Evolutionary conservation across 345 rosid species (phyloP).

Genomic region (Syzygium aqueum): DNA sequence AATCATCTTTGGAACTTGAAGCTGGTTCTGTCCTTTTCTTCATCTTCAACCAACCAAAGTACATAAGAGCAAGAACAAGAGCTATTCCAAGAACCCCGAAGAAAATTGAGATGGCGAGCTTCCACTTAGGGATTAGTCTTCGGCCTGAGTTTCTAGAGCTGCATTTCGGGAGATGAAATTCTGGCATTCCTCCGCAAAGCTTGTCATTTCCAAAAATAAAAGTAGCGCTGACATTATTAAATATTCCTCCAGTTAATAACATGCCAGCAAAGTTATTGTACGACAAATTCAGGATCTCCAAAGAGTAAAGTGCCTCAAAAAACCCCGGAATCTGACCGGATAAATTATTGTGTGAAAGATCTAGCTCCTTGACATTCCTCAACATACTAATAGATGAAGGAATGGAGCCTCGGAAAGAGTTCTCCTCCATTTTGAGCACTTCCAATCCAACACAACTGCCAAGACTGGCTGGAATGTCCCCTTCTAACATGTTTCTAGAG

Average conservation of each 20-base stretch:
- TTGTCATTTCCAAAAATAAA: background rate
- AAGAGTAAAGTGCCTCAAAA: background rate
- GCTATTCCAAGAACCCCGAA: background rate
- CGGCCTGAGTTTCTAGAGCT: background rate
- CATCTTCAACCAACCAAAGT: background rate
- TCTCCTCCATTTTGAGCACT: conserved; percentile 1
- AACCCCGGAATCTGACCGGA: background rate
- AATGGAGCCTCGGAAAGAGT: conserved; percentile 6
- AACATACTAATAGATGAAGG: conserved; percentile 5
- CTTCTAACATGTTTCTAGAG: conserved; percentile 9
- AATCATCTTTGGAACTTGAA: background rate
- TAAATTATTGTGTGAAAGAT: conserved; percentile 24
- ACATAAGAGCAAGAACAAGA: background rate
- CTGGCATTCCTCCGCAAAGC: rapidly evolving
- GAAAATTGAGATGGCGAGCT: background rate
- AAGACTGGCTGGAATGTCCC: conserved; percentile 4
- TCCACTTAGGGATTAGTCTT: background rate
- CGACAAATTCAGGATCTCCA: conserved; percentile 7
- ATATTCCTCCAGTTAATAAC: conserved; percentile 10
- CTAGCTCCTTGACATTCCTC: background rate
- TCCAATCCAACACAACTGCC: conserved; percentile 8
- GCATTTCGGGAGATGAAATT: background rate
- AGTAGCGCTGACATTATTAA: conserved; percentile 4
- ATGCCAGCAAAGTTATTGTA: conserved; percentile 11
- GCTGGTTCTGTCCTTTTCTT: background rate